These are phyloP conservation scores for Monosporascus ibericus DNA, from an alignment of 2,329 filamentous ascomycete species.

Conservation along the genomic window DNA sequence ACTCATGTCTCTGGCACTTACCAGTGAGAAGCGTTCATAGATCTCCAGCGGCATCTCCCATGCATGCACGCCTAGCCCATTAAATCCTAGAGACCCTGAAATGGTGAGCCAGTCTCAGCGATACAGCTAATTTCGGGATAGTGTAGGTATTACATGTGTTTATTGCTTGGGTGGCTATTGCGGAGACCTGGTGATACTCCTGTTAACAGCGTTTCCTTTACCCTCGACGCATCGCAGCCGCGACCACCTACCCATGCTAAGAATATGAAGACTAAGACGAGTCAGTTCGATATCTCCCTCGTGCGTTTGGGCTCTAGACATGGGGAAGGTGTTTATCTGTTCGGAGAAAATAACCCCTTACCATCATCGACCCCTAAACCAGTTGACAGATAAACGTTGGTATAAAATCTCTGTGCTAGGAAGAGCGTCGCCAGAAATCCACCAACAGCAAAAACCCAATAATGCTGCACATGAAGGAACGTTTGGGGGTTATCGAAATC, in stretches of 20 bases:
- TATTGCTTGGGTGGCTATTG: neutral
- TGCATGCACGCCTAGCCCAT: constrained; percentile 5
- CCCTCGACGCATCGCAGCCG: neutral
- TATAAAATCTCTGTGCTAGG: constrained; percentile 25
- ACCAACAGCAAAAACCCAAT: constrained; percentile 20
- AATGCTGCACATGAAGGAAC: constrained; percentile 17
- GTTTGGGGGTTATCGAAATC: constrained; percentile 27
- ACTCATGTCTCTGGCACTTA: constrained; percentile 1
- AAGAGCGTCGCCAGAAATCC: constrained; percentile 18
- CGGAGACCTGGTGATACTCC: neutral
- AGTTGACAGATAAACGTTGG: constrained; percentile 18
- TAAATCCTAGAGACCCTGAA: constrained; percentile 1
- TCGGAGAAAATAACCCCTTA: neutral
- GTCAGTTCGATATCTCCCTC: neutral
- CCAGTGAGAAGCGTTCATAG: constrained; percentile 7
- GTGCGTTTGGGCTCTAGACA: neutral
- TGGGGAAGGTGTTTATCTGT: neutral
- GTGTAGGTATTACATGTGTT: neutral
- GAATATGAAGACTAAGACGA: constrained; percentile 10
- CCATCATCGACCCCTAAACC: constrained; percentile 11
- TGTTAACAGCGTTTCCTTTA: neutral
- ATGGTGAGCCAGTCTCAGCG: neutral
- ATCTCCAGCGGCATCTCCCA: constrained; percentile 12
- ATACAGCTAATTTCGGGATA: neutral
- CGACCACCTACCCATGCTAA: neutral